Conservation (phyloP, 805 yeast genomes). For the Tetrapisispora pingtungensis region DNA sequence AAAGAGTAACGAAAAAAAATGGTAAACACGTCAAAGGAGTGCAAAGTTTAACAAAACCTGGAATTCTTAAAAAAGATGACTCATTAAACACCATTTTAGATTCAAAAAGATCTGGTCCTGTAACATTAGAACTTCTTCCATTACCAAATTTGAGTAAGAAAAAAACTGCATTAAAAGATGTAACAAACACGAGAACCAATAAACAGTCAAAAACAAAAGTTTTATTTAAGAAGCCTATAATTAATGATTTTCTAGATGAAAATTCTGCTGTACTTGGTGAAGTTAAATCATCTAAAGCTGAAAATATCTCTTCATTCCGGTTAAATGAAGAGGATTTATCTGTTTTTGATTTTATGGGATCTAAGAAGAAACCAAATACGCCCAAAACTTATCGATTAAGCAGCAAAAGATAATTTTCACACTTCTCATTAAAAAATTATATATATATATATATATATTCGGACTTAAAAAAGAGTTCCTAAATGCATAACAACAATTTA, state of each 20-base stretch:
- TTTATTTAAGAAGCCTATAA: constrained; percentile 24
- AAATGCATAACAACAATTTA: background rate
- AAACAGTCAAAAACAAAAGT: constrained; percentile 5
- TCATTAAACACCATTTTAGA: background rate
- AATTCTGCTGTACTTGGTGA: constrained; percentile 8
- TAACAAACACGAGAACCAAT: constrained; percentile 4
- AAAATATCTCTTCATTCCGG: constrained; percentile 11
- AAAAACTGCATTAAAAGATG: constrained; percentile 5
- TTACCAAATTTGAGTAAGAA: background rate
- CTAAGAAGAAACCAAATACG: constrained; percentile 14
- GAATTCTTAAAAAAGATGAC: background rate
- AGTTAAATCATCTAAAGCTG: constrained; percentile 1
- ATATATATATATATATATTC: too few species aligned
- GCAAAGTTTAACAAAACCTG: background rate
- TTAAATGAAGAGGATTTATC: constrained; percentile 29
- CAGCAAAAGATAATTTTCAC: background rate
- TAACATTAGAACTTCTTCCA: background rate
- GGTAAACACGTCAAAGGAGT: background rate
- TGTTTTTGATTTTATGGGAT: constrained; percentile 34
- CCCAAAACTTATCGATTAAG: constrained; percentile 20
- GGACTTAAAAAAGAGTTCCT: background rate
- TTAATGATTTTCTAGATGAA: constrained; percentile 21
- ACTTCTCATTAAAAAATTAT: too few species aligned
- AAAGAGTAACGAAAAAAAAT: background rate
- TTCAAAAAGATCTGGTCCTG: background rate